phyloP scores from a whole-genome alignment of 352 stramenopile species.

The Saprolegnia parasitica region DNA sequence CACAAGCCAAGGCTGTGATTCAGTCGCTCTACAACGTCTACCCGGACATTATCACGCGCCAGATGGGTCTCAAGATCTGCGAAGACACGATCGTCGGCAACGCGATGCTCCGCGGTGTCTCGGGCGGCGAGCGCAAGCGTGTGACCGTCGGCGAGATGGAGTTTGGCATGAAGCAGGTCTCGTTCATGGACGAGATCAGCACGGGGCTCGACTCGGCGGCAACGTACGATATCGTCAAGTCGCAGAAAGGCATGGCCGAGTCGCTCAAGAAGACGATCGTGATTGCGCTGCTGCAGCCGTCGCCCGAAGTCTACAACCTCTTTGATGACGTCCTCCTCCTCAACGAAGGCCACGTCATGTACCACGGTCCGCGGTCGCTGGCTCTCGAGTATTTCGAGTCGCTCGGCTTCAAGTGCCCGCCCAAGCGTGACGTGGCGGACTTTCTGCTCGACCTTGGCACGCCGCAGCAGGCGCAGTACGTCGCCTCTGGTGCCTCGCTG shows the following conservation, averaged over 20 bases:
- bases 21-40: slow-evolving; percentile 43
- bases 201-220: slow-evolving; percentile 56
- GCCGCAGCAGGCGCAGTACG: slow-evolving; percentile 5
- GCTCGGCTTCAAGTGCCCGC: slow-evolving; percentile 36
- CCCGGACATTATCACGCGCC: slow-evolving; percentile 47
- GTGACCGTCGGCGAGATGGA: slow-evolving; percentile 75
- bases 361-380: slow-evolving; percentile 53
- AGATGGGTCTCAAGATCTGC: slow-evolving; percentile 50
- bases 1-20: slow-evolving; percentile 37
- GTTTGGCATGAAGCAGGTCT: slow-evolving; percentile 66
- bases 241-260: slow-evolving; percentile 41
- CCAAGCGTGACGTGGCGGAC: slow-evolving; percentile 59
- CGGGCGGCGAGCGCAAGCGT: slow-evolving; percentile 69
- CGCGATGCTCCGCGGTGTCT: slow-evolving; percentile 58
- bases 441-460: slow-evolving; percentile 55
- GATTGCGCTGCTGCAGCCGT: slow-evolving; percentile 83
- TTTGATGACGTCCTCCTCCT: slow-evolving; percentile 94
- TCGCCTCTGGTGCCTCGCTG: no score
- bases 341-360: slow-evolving; percentile 88
- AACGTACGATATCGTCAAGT: slow-evolving; percentile 52
- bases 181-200: slow-evolving; percentile 79
- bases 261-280: slow-evolving; percentile 54
- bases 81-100: slow-evolving; percentile 64
- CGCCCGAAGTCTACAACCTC: slow-evolving; percentile 89
- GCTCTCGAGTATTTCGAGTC: slow-evolving; percentile 53